Evolutionary conservation across 75 land plant species (phyloP), one percentile per base, ranked within the genome.

Genomic region (Larix kaempferi): DNA sequence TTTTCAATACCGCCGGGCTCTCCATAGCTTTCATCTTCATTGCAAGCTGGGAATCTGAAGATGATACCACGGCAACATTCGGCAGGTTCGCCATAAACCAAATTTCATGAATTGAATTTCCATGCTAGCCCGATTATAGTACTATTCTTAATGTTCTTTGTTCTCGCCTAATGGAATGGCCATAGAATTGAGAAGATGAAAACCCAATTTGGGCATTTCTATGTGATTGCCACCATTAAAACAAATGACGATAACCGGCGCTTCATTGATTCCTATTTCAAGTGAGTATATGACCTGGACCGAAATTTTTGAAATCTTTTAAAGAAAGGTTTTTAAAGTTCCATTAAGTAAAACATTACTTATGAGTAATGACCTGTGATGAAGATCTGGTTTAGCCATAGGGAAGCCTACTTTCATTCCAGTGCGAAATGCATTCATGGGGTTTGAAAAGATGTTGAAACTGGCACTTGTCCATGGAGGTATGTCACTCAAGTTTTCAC

Each of bases 401-500:
- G 92, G 88, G 5, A 89, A 77, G 56, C 97, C 97, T 59, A 74
- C 92, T n/a, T 91, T 91, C 84, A 74, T 94, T 62, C 86, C 88
- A 35, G 94, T 94, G 57, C 77, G 66, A 13, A 86, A 91, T 75
- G 67, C 80, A 1, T 88, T 84, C 82, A 94, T 91, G 97, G 97
- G 94, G 6, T 88, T 94, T 76, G 96, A 91, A 77, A 94, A 86
- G 83, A 94, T 94, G 74, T 84, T 94, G 62, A 89, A 88, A 76
- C 79, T 94, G 66, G 92, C 96, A 29, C 87, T 83, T 85, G 81
- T 87, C 74, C 83, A 80, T 62, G 96, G 94, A 62, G 94, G 96
- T 91, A 78, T 75, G 54, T 10, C 54, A 49, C 54, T 49, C 54
- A 49, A 49, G 54, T 49, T 49, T 10, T 49, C 54, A 49, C 11